A percentile compares a stretch with the other conserved stretches of the same genome.
phyloP scores from a whole-genome alignment of 2,329 filamentous ascomycete genomes.

The Cladosporium sphaerospermum region DNA sequence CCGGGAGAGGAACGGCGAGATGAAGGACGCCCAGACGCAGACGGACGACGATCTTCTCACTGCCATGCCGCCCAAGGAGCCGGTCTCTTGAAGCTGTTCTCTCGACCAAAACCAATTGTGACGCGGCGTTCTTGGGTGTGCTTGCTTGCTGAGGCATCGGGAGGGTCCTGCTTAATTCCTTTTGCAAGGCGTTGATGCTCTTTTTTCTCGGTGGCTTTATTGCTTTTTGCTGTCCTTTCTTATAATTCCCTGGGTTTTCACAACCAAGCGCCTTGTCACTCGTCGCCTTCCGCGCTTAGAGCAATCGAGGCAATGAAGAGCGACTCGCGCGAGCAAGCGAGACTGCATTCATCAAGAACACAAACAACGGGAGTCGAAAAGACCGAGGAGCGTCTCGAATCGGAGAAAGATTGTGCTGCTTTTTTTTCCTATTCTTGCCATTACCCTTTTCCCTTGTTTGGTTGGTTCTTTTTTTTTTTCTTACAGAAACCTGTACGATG shows the following conservation, averaged over 20 bases:
- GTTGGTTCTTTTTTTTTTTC: too few species aligned
- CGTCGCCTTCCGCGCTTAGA: background rate
- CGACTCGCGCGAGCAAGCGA: background rate
- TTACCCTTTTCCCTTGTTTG: too few species aligned
- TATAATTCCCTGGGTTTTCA: too few species aligned
- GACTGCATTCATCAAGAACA: background rate
- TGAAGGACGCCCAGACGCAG: conserved; percentile 28
- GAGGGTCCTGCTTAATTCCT: background rate
- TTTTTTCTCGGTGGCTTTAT: conserved; percentile 2
- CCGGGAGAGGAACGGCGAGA: conserved; percentile 12
- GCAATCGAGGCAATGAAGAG: background rate
- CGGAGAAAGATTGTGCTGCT: background rate
- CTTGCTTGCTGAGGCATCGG: background rate
- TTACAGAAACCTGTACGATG: background rate
- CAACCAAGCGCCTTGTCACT: conserved; percentile 5
- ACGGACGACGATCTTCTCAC: conserved; percentile 17
- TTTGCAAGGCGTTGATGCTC: conserved; percentile 8
- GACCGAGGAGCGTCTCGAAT: background rate
- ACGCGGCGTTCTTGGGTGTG: background rate
- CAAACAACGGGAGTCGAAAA: background rate
- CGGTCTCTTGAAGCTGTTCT: background rate
- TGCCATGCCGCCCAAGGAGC: background rate
- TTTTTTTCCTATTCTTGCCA: background rate
- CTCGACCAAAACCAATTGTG: too few species aligned
- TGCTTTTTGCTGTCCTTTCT: background rate